These are phyloP conservation scores for rapeseed (Brassica napus) DNA, from an alignment of 345 rosid genomes.

Conservation along the genomic window DNA sequence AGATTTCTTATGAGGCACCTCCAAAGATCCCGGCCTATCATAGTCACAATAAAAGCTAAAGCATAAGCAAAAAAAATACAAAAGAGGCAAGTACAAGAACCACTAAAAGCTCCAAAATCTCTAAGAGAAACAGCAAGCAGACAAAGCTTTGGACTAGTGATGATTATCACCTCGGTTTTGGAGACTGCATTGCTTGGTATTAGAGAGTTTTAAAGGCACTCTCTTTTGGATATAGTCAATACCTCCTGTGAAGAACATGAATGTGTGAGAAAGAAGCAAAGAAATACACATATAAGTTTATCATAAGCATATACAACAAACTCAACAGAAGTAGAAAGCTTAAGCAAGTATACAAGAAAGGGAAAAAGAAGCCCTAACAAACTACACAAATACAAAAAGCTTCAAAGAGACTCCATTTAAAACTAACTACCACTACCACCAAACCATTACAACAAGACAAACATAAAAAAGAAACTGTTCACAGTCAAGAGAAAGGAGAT, in stretches of 20 bases:
- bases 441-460: conserved; percentile 50
- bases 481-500: conserved; percentile 4
- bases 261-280: conserved; percentile 44
- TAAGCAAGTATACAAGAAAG: conserved; percentile 28
- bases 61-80: conserved; percentile 16
- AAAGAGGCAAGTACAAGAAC: background rate
- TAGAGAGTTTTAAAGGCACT: no score
- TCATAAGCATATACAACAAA: conserved; percentile 41
- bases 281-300: conserved; percentile 10
- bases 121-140: background rate
- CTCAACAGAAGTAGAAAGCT: conserved; percentile 45
- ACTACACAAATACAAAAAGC: conserved; percentile 47
- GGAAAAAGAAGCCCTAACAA: conserved; percentile 38
- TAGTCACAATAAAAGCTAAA: conserved; percentile 8
- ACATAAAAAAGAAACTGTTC: conserved; percentile 25
- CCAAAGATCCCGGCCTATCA: conserved; percentile 55
- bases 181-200: conserved; percentile 69
- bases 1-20: conserved; percentile 73
- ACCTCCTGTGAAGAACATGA: conserved; percentile 44
- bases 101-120: background rate
- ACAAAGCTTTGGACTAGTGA: conserved; percentile 2
- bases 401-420: conserved; percentile 78
- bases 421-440: conserved; percentile 91
- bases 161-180: conserved; percentile 69
- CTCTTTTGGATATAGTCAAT: no score